These are phyloP conservation scores for Cnidoscolus chayamansa DNA, from an alignment of 441 rosid genomes.

Conservation along the genomic window DNA sequence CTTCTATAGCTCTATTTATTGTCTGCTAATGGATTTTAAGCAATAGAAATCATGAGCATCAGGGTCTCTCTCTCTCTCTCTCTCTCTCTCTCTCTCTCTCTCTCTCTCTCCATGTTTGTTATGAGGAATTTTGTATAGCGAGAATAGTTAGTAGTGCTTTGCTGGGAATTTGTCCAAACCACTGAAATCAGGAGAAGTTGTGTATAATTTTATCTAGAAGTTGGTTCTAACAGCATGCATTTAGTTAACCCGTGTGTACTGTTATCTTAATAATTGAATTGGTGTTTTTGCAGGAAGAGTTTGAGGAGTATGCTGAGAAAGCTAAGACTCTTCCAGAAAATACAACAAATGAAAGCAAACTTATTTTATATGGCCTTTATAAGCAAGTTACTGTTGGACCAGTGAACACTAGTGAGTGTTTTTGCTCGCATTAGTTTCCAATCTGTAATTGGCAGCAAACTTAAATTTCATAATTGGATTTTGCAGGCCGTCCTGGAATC, in stretches of 20 bases:
- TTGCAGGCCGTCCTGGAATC: conserved; percentile 79
- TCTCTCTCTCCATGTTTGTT: background rate
- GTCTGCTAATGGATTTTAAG: background rate
- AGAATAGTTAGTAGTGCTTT: background rate
- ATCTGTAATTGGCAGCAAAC: background rate
- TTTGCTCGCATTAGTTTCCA: background rate
- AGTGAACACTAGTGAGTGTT: conserved; percentile 62
- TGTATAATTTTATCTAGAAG: background rate
- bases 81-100: too few relatives aligned
- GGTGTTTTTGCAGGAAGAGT: conserved; percentile 57
- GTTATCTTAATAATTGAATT: background rate
- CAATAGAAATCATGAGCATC: background rate
- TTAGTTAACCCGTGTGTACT: background rate
- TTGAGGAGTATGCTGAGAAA: conserved; percentile 74
- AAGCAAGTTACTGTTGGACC: conserved; percentile 84
- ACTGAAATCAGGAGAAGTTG: background rate
- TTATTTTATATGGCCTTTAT: conserved; percentile 82
- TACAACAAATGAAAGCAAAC: conserved; percentile 68
- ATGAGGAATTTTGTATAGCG: background rate
- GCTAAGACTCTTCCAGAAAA: conserved; percentile 54
- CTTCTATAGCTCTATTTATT: background rate
- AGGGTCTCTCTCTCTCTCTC: background rate
- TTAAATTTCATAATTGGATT: background rate
- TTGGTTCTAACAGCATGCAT: background rate
- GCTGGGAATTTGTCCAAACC: background rate